phyloP scores from a whole-genome alignment of 139 green algal genomes.

The Spirogloea muscicola region DNA sequence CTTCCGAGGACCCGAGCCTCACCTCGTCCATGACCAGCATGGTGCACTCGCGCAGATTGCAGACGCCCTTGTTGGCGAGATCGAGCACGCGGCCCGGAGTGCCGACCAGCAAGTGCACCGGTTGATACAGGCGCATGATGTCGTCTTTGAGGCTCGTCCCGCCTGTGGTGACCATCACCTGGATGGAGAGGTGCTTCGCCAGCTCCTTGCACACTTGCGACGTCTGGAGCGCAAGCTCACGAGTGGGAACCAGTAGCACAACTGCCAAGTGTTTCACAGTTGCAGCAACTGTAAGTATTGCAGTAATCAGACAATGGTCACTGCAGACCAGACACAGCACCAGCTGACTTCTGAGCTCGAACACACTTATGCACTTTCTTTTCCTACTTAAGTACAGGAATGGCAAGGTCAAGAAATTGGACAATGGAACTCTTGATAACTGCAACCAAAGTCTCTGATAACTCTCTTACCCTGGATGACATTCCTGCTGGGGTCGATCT shows the following conservation, averaged over 20 bases:
- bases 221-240: conserved; percentile 97
- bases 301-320: too few species aligned
- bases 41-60: conserved; percentile 78
- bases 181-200: conserved; percentile 85
- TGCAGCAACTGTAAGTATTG: too few species aligned
- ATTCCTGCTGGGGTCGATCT: conserved; percentile 78
- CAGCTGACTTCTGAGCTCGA: too few species aligned
- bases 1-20: too few species aligned
- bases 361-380: too few species aligned
- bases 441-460: too few species aligned
- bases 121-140: conserved; percentile 94
- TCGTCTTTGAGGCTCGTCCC: conserved; percentile 95
- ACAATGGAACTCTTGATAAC: too few species aligned
- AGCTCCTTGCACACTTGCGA: conserved; percentile 96
- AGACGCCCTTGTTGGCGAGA: conserved; percentile 88
- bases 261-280: too few species aligned
- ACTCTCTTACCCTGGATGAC: conserved; percentile 87
- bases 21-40: conserved; percentile 98
- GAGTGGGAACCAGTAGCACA: conserved; percentile 93
- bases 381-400: too few species aligned
- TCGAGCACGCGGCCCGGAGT: conserved; percentile 97
- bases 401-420: too few species aligned
- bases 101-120: conserved; percentile 89
- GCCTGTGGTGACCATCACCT: conserved; percentile 96
- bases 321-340: too few species aligned